A percentile compares a stretch with the other conserved stretches of the same genome.
phyloP scores from a whole-genome alignment of 495 filamentous ascomycete genomes.

The Tirmania nivea region DNA sequence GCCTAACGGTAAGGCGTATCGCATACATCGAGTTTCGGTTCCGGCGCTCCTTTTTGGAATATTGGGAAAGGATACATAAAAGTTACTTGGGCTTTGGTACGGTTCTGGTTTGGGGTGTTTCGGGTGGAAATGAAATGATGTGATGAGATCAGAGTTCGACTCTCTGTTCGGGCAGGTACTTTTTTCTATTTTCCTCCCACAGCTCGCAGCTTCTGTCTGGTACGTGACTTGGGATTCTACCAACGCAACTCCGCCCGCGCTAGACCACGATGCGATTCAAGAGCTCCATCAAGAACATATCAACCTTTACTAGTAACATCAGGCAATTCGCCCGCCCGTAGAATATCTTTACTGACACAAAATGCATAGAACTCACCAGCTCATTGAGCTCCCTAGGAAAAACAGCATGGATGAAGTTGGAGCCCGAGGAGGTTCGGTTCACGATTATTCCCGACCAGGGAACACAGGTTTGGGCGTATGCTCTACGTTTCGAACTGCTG shows the following conservation, averaged over 20 bases:
- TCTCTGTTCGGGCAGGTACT: not conserved
- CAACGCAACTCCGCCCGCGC: not conserved
- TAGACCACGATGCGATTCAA: conserved; percentile 47
- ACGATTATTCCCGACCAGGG: conserved; percentile 85
- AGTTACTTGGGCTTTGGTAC: not conserved
- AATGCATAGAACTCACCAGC: conserved; percentile 46
- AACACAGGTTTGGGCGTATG: conserved; percentile 89
- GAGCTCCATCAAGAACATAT: conserved; percentile 56
- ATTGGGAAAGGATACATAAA: not conserved
- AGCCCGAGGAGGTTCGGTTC: conserved; percentile 68
- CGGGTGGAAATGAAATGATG: not conserved
- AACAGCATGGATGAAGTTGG: conserved; percentile 80
- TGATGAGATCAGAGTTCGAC: not conserved
- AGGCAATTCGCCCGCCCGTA: too few relatives aligned
- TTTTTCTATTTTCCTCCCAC: not conserved
- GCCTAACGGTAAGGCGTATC: not conserved
- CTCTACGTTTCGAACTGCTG: conserved; percentile 16
- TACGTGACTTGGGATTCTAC: too few relatives aligned
- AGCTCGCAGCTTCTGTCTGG: not conserved
- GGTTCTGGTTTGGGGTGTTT: not conserved
- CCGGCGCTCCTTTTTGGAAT: not conserved
- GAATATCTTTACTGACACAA: not conserved
- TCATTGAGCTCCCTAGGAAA: conserved; percentile 75
- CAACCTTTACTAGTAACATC: conserved; percentile 54
- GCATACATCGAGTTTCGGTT: not conserved